A percentile compares a stretch with the other conserved stretches of the same genome.
These are phyloP conservation scores for Rostrohypoxylon terebratum DNA, from an alignment of 495 filamentous ascomycete species.

Conservation along the genomic window DNA sequence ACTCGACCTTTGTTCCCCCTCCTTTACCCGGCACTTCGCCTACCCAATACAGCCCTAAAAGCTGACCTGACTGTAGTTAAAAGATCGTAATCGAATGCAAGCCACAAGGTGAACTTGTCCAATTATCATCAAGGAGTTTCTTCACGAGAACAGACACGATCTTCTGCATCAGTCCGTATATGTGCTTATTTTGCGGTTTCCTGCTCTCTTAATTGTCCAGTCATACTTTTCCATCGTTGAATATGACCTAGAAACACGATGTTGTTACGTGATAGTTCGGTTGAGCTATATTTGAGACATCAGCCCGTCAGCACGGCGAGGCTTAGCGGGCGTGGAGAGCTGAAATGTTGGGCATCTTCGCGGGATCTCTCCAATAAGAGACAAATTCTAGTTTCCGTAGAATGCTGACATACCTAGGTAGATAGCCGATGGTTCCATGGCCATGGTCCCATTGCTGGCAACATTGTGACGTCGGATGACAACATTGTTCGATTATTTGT, in stretches of 20 bases:
- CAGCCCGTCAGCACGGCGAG: conserved; percentile 23
- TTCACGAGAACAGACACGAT: conserved; percentile 12
- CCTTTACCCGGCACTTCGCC: background rate
- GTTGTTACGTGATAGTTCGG: conserved; percentile 4
- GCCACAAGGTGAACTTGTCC: background rate
- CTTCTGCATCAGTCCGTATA: conserved; percentile 22
- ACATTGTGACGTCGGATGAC: conserved; percentile 24
- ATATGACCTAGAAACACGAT: background rate
- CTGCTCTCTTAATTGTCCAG: background rate
- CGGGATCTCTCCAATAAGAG: conserved; percentile 7
- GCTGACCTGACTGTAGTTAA: conserved; percentile 22
- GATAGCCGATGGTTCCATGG: background rate
- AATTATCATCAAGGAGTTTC: background rate
- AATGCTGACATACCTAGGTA: too few species aligned
- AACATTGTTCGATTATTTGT: conserved; percentile 21
- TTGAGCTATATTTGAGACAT: conserved; percentile 22
- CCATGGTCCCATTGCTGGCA: background rate
- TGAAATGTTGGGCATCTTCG: conserved; percentile 17
- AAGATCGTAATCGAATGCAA: conserved; percentile 27
- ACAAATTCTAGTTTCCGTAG: background rate
- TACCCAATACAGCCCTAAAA: conserved; percentile 12
- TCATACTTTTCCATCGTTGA: background rate
- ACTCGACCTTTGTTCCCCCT: background rate
- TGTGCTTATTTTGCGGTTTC: conserved; percentile 25
- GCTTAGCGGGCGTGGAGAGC: background rate